A percentile compares a stretch with the other conserved stretches of the same genome.
Evolutionary conservation across 2,329 filamentous ascomycete species (phyloP).

Genomic region (Stachybotrys chartarum): DNA sequence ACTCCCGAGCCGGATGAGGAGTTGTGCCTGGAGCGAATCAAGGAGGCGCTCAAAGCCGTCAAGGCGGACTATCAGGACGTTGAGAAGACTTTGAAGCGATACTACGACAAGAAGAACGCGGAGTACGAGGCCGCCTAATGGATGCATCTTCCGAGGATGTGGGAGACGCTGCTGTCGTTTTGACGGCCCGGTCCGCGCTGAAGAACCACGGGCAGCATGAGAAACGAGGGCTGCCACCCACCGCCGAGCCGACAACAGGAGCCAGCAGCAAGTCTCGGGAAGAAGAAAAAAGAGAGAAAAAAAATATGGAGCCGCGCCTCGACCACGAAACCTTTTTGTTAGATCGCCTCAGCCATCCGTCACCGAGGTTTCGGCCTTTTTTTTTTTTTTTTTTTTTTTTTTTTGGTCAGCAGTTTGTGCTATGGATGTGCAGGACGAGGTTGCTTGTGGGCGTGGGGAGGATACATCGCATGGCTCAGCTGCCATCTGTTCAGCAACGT

Average conservation of each 20-base stretch:
- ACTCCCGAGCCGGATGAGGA: conserved; percentile 57
- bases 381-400: neutral
- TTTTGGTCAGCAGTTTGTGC: neutral
- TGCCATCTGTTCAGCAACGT: neutral
- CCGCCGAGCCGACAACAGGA: neutral
- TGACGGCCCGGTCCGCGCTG: conserved; percentile 6
- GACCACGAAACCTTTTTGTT: neutral
- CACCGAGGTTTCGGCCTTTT: neutral
- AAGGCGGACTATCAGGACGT: conserved; percentile 73
- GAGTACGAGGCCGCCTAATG: conserved; percentile 11
- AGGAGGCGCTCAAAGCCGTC: conserved; percentile 60
- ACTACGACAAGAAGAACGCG: conserved; percentile 37
- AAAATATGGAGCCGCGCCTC: neutral
- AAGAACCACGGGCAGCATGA: conserved; percentile 14
- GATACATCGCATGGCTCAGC: neutral
- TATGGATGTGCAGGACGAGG: neutral
- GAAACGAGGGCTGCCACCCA: conserved; percentile 23
- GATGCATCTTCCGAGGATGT: neutral
- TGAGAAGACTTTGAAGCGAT: conserved; percentile 61
- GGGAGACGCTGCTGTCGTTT: neutral
- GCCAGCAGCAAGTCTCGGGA: neutral
- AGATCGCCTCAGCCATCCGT: neutral
- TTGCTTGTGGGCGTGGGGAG: neutral
- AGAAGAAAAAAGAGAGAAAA: too few species aligned
- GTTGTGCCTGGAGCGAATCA: conserved; percentile 62